Percentiles rank a stretch among this genome's conserved stretches.
Evolutionary conservation across 768 basidiomycete genomes (phyloP).

Genomic region (Clathrus columnatus): DNA sequence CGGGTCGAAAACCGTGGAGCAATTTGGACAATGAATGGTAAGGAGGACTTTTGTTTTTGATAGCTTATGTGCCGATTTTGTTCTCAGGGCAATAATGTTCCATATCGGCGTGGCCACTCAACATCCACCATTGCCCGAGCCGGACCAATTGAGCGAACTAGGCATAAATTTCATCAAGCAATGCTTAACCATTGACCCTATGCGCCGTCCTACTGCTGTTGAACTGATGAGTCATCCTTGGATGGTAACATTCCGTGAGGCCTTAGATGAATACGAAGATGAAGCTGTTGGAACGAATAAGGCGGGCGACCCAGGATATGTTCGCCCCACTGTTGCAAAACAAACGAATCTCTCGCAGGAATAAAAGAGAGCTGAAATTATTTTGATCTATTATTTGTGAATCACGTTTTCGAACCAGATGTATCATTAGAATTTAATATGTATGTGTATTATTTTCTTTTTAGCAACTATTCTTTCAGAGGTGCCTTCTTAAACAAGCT

Average conservation of each 20-base stretch:
- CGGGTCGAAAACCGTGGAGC: conserved; percentile 96
- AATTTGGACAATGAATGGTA: conserved; percentile 99
- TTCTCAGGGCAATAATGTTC: conserved; percentile 98
- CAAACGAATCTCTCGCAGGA: conserved; percentile 50
- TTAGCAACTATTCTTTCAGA: no score
- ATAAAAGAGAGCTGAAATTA: conserved; percentile 51
- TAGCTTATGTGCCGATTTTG: conserved; percentile 6
- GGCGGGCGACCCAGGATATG: conserved; percentile 39
- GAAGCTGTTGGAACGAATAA: conserved; percentile 39
- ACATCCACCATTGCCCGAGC: conserved; percentile 90
- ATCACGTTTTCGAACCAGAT: no score
- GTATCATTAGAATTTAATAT: not conserved
- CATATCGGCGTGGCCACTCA: conserved; percentile 96
- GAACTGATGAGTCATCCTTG: conserved; percentile 86
- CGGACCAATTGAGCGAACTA: conserved; percentile 75
- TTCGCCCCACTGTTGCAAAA: conserved; percentile 43
- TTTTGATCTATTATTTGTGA: no score
- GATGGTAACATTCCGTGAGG: conserved; percentile 78
- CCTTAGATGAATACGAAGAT: conserved; percentile 59
- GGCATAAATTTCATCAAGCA: conserved; percentile 92
- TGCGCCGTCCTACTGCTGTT: conserved; percentile 70
- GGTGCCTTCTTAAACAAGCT: no score
- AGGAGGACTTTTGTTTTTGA: conserved; percentile 15
- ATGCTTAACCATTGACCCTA: conserved; percentile 83
- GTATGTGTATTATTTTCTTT: no score